phyloP scores from a whole-genome alignment of 164 flowering plant species.

The Magnolia officinalis region DNA sequence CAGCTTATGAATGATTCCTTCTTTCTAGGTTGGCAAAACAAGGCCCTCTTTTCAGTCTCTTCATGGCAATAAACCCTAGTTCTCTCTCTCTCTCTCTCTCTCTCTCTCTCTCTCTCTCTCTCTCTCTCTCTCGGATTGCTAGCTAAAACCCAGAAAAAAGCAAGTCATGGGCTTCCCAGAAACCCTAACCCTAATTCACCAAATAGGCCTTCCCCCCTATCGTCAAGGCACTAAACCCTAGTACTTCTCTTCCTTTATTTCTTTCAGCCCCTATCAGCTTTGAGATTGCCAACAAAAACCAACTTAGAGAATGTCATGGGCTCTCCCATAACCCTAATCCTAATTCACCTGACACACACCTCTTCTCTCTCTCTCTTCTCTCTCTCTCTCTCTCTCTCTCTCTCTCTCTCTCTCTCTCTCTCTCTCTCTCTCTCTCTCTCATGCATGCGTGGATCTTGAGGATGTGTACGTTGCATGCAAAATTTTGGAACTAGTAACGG shows the following conservation, averaged over 20 bases:
- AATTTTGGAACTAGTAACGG: constrained; percentile 6
- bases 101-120: background rate
- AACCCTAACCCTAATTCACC: constrained; percentile 20
- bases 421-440: background rate
- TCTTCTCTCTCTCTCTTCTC: background rate
- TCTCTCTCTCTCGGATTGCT: background rate
- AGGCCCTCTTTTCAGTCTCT: constrained; percentile 79
- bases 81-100: background rate
- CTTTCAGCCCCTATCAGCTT: background rate
- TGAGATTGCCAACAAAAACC: background rate
- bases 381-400: background rate
- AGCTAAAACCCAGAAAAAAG: background rate
- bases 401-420: background rate
- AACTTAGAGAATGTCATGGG: background rate
- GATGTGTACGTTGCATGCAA: constrained; percentile 13
- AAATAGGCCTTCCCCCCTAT: background rate
- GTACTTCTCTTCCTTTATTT: background rate
- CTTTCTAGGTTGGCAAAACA: constrained; percentile 86
- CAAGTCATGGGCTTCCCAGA: background rate
- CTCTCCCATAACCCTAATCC: constrained; percentile 4
- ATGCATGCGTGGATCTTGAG: constrained; percentile 10
- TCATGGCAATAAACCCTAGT: constrained; percentile 55
- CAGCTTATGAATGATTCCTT: constrained; percentile 44
- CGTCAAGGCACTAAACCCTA: background rate
- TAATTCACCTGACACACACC: background rate